Conservation (phyloP, 23 red algal species). For the Cyanidioschyzon merolae region DNA sequence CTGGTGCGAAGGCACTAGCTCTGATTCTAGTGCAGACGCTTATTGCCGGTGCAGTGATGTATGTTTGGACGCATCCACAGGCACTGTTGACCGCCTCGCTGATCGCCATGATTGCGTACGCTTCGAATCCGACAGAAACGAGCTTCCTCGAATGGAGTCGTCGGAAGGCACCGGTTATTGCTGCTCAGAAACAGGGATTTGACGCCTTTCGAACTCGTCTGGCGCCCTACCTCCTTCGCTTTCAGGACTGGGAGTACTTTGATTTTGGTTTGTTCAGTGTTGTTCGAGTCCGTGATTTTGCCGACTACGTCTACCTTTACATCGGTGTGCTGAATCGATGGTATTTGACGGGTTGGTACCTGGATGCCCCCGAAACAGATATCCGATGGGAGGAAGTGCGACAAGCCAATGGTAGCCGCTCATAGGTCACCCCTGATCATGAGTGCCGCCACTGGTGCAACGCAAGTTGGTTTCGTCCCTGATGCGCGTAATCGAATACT, state of each 20-base stretch:
- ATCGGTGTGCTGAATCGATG: conserved; percentile 58
- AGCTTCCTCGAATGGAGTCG: conserved; percentile 15
- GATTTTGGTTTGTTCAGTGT: conserved; percentile 68
- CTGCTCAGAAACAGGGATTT: conserved; percentile 25
- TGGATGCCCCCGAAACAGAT: conserved; percentile 11
- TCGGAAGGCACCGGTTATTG: not conserved
- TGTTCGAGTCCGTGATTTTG: conserved; percentile 39
- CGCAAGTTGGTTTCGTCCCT: too few species aligned
- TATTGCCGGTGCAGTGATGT: not conserved
- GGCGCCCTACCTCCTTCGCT: conserved; percentile 54
- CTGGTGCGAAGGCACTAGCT: not conserved
- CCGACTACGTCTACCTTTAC: conserved; percentile 79
- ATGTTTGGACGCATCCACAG: not conserved
- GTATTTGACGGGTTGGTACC: conserved; percentile 68
- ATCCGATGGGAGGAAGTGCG: conserved; percentile 19
- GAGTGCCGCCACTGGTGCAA: too few species aligned
- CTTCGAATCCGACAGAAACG: not conserved
- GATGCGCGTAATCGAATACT: too few species aligned
- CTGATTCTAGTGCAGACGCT: not conserved
- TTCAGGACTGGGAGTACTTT: conserved; percentile 28
- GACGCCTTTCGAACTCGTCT: conserved; percentile 45
- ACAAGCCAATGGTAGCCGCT: not conserved
- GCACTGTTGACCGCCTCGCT: not conserved
- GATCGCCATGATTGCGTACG: not conserved
- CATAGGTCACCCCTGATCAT: too few species aligned